Evolutionary conservation across 345 rosid species (phyloP).

Genomic region (Arabis hirsuta): DNA sequence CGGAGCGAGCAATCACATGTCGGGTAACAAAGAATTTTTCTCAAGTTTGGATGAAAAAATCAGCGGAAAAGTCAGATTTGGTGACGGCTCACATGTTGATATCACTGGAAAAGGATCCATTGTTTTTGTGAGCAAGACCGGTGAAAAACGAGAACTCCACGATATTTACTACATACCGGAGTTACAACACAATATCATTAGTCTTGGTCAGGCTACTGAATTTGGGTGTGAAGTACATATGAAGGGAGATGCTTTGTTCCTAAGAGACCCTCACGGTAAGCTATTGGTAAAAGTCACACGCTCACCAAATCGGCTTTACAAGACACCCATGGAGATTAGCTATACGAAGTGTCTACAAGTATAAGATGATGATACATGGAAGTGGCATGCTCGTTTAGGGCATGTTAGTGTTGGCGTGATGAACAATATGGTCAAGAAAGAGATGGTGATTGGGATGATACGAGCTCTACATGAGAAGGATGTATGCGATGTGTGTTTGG

Average conservation of each 20-base stretch:
- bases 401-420: background rate
- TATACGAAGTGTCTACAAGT: too few species aligned
- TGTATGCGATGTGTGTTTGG: background rate
- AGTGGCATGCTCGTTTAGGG: background rate
- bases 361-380: too few species aligned
- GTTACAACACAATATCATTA: too few species aligned
- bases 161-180: background rate
- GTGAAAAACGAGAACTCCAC: background rate
- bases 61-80: background rate
- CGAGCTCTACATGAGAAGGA: too few species aligned
- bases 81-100: background rate
- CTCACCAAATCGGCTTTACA: background rate
- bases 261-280: background rate
- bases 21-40: background rate
- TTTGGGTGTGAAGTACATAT: background rate
- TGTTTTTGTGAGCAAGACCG: background rate
- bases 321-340: background rate
- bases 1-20: slow-evolving; percentile 9
- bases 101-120: background rate
- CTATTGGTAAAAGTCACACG: background rate
- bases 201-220: too few species aligned
- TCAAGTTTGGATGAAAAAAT: background rate
- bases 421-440: background rate
- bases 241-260: background rate
- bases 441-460: too few species aligned